Evolutionary conservation across 179 eudicot genomes (phyloP).

Genomic region (Gypsophila paniculata): DNA sequence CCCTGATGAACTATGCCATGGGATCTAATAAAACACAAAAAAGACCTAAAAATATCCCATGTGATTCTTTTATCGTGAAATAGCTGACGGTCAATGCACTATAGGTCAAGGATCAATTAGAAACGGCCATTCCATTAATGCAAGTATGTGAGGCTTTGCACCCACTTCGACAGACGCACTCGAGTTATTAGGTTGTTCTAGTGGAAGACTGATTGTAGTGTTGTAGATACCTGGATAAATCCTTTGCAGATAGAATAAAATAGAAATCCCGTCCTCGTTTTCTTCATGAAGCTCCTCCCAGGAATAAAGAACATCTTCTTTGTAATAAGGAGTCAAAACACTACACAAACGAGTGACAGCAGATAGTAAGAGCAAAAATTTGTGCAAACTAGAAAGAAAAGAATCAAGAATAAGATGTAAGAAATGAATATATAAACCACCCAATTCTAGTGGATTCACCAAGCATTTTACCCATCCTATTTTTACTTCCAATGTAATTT

Average conservation of each 20-base stretch:
- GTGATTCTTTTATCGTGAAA: not conserved
- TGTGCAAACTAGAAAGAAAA: not conserved
- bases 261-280: slow-evolving; percentile 95
- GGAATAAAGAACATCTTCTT: slow-evolving; percentile 89
- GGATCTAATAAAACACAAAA: not conserved
- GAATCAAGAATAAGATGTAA: not conserved
- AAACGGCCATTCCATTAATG: not conserved
- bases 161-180: not conserved
- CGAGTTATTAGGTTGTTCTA: not conserved
- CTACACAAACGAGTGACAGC: slow-evolving; percentile 34
- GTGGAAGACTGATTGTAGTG: slow-evolving; percentile 18
- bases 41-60: not conserved
- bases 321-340: slow-evolving; percentile 91
- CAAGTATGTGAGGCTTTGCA: not conserved
- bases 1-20: not conserved
- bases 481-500: no score
- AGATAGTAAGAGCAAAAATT: slow-evolving; percentile 14
- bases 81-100: not conserved
- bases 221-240: slow-evolving; percentile 81
- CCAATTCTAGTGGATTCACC: no score
- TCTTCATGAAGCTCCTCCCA: slow-evolving; percentile 70
- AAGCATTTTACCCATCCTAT: no score
- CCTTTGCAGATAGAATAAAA: slow-evolving; percentile 81
- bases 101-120: not conserved
- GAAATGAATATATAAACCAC: no score